Base-by-base conservation (phyloP, 139 green algal species). In the Microglena sp. region DNA sequence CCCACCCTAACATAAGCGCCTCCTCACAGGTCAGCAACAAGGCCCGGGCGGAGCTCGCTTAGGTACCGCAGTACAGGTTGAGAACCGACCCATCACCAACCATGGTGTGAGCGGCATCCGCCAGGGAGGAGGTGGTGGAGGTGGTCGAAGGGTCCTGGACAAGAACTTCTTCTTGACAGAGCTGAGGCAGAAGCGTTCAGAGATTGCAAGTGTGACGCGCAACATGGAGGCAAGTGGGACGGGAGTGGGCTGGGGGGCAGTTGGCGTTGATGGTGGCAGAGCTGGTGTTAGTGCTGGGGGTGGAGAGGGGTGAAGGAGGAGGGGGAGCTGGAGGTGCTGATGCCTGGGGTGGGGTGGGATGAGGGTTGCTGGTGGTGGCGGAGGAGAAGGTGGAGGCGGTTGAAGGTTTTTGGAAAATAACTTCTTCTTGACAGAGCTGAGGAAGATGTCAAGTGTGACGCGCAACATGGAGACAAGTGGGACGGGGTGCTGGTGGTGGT, bases 131-230 rank as follows among this genome's bases (percentile, higher is more conserved):
- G 33, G 33, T 33, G 60, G 34, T 28, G 46, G 44, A 5, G 66
- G 55, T 22, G 81, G 81, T 1, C 60, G 85, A 1, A 78, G 85
- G 65, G 76, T 92, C 5, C 66, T 82, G 8, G 85, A 92, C 67
- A 84, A 83, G 59, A 85, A 69, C 26, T 92, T 76, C 68, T 89
- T 84, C 45, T 54, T 92, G 28, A 80, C 66, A 28, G 69, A 86
- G 66, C 74, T 92, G 32, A 70, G 81, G 0, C 74, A 87, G 43
- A 88, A 89, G 64, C 67, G 77, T 2, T 73, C 81, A 71, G 83
- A 89, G 58, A 83, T 91, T 29, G 66, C 77, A 0, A 74, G 77
- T 5, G 71, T 83, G 15, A 84, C 72, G 2, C 30, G 67, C 35
- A 55, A 72, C 4, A 81, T 89, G 77, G 66, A 75, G 79, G 82